Evolutionary conservation across 1,284 basidiomycete genomes (phyloP), one percentile per base, ranked within the genome.

Genomic region (Apiotrichum porosum): DNA sequence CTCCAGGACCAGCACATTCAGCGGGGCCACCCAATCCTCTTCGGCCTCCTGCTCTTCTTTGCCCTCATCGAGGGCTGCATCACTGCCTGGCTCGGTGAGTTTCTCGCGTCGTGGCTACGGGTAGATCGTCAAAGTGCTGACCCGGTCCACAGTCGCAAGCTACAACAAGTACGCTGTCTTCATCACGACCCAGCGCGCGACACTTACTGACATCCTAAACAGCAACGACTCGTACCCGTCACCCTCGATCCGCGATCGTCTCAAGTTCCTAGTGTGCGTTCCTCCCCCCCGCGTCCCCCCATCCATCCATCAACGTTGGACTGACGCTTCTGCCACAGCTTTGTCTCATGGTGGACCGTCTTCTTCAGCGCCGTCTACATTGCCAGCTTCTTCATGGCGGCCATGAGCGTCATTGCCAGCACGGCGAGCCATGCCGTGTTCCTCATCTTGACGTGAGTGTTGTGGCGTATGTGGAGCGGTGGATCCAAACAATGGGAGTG

Each of bases 301-400:
- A n/a, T n/a, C n/a, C n/a, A n/a, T n/a, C n/a, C 38, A 3, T 40
- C 24, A 18, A 9, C 22, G 8, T 18, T 14, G 12, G 5, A 14
- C 38, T 40, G 23, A 8, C 35, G 13, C 19, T 21, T n/a, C 28
- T n/a, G n/a, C 14, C 14, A 14, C 31, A 51, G 56, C 37, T 75
- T 75, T 62, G 55, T 57, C 33, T 69, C 68, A 6, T 74, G 72
- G 72, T 75, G 73, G 73, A 74, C 73, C 12, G 56, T 74, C 38
- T 39, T 71, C 42, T 69, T 73, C 55, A 51, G 63, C 40, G 52
- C 58, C 34, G 53, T 55, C 32, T 74, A 72, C 64, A 56, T 72
- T 34, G 65, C 58, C 42, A 49, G 65, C 54, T 72, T 69, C 66
- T 60, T 72, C 43, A 37, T 55, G 40, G 59, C 60, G 23, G 47